Base-by-base conservation (phyloP, 1,139 yeast genomes). In the Diutina catenulata region DNA sequence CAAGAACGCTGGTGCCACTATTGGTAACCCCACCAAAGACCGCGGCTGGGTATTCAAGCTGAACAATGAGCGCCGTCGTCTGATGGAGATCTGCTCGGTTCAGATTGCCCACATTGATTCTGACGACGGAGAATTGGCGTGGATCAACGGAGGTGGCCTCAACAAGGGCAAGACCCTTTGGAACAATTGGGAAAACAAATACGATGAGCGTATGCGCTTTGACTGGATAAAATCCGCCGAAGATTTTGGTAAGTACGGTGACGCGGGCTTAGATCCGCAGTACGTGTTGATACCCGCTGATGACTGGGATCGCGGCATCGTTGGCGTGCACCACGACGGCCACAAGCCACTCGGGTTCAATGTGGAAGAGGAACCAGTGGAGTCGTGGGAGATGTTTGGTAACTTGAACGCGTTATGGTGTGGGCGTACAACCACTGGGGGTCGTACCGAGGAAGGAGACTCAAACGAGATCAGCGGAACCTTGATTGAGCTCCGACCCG, bases 131-230 rank as follows among this genome's bases (percentile, higher is more conserved):
- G 28, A 36, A 16, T 41, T 45, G 3, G 37, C 41, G 5, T 45
- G 47, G 47, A 40, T 38, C 4, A 45, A 45, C 24, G 47, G 47
- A 3, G 46, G 43, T 5, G 18, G 5, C 5, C 42, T 43, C 5
- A 26, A 21, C 32, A 36, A 37, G n/a, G 43, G 47, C 38, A 45
- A 45, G 36, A 37, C 24, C 10, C 15, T 4, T 4, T 27, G 6
- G 18, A 27, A 37, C 22, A 38, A 43, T 4, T 44, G 42, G 42
- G 31, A 41, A 13, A 24, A 26, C n/a, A 45, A 41, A 15, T 44
- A 18, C 18, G 13, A 8, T 9, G 5, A 5, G 6, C 5, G 29
- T 14, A 10, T 13, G 4, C 29, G 29, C 10, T 27, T 13, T 15
- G 7, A 9, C 5, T 4, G 7, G 4, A 13, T 13, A 10, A n/a